phyloP scores from a whole-genome alignment of 495 filamentous ascomycete species.

The Hypoxylon fuscum region DNA sequence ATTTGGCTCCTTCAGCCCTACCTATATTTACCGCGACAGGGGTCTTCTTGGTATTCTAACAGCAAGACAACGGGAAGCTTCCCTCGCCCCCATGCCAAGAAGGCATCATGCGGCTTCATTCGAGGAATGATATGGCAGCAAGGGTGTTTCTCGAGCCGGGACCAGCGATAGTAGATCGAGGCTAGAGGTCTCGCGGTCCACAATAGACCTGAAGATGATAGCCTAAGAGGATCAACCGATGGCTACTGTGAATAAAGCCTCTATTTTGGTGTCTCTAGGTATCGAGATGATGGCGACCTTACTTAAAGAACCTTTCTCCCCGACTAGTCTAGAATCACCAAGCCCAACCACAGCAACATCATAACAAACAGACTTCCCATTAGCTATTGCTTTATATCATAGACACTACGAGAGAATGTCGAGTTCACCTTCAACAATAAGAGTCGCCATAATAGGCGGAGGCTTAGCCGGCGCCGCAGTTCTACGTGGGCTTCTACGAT shows the following conservation, averaged over 20 bases:
- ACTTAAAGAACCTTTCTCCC: conserved; percentile 10
- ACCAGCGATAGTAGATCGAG: conserved; percentile 1
- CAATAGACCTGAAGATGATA: conserved; percentile 4
- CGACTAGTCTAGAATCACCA: not conserved
- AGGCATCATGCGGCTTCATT: not conserved
- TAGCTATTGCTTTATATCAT: not conserved
- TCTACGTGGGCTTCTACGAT: conserved; percentile 41
- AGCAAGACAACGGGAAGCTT: too few species aligned
- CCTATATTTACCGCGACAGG: conserved; percentile 14
- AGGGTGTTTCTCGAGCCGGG: conserved; percentile 12
- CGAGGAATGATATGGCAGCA: conserved; percentile 4
- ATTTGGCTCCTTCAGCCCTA: conserved; percentile 15
- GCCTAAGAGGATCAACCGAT: conserved; percentile 3
- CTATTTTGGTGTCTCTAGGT: too few species aligned
- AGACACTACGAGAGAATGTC: conserved; percentile 17
- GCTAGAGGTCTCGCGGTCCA: conserved; percentile 1
- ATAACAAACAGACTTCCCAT: not conserved
- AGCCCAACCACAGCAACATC: not conserved
- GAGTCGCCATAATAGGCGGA: conserved; percentile 50
- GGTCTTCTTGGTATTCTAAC: not conserved
- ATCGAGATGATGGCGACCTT: conserved; percentile 3
- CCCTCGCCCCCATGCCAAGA: conserved; percentile 5
- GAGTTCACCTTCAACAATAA: conserved; percentile 34
- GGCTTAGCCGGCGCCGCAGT: conserved; percentile 44
- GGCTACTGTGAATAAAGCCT: conserved; percentile 2